Evolutionary conservation across 345 rosid species (phyloP).

Genomic region (Hibiscus trionum): DNA sequence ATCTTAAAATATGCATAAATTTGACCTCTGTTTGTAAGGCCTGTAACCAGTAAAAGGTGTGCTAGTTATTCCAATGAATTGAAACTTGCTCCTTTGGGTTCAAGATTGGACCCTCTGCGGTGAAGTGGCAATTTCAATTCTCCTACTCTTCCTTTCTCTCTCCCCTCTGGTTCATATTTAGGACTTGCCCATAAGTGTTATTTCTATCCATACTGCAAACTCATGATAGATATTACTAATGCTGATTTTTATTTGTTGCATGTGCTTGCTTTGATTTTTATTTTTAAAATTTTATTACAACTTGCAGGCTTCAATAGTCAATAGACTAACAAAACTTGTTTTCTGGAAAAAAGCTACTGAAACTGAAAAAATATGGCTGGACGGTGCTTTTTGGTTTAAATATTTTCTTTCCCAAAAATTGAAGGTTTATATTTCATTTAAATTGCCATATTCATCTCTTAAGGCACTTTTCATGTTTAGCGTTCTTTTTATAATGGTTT

Average conservation of each 20-base stretch:
- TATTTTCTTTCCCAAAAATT: not conserved
- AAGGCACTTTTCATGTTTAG: not conserved
- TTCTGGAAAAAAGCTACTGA: slow-evolving; percentile 1
- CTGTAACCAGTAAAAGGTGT: not conserved
- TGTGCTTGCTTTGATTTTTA: not conserved
- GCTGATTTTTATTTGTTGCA: not conserved
- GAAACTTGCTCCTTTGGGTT: not conserved
- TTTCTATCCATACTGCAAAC: not conserved
- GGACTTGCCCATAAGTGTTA: not conserved
- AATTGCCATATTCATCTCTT: not conserved
- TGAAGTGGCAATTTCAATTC: not conserved
- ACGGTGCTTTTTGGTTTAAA: not conserved
- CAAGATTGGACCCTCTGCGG: not conserved
- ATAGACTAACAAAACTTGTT: not conserved
- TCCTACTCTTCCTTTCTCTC: not conserved
- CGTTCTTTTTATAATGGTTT: slow-evolving; percentile 8
- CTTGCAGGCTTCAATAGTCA: not conserved
- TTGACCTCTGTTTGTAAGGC: not conserved
- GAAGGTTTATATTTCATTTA: not conserved
- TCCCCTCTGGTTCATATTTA: not conserved
- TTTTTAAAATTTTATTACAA: not conserved
- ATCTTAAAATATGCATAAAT: not conserved
- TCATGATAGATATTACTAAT: not conserved
- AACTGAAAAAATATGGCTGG: not conserved
- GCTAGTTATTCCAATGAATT: not conserved